Base-by-base conservation (phyloP, 1,284 basidiomycete species). In the Xerocomus nothofagi region DNA sequence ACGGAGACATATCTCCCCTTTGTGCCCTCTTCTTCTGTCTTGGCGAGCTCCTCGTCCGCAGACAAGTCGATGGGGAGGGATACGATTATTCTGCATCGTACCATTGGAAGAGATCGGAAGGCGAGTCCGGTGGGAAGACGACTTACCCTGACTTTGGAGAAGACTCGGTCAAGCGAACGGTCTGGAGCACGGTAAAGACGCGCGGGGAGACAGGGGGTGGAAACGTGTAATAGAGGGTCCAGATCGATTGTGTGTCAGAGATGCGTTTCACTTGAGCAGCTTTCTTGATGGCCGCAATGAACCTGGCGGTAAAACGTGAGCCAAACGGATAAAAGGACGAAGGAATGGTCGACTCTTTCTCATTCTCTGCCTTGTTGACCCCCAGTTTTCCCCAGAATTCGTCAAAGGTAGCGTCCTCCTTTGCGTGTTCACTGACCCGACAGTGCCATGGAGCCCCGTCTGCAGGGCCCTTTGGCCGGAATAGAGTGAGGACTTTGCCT, bases 141-240 rank as follows among this genome's bases (percentile, higher is more conserved):
- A 43, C 67, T 31, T 57, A 87, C 86, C 84, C 86, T 37, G 73
- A 77, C 50, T 74, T 76, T 21, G 79, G 77, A 39, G 74, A 69
- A 14, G 67, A 66, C 39, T 77, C 72, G 37, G 73, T 69, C 24
- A 84, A 67, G 54, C 81, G 74, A 7, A 73, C 72, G 15, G 83
- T 77, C 63, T 88, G 86, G 24, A 89, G 67, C 26, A 85, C 84
- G 1, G 87, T 89, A 66, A 89, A 91, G 18, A 87, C 77, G 12
- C 88, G 80, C 10, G 86, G 81, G 3, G 86, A 84, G 15, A 91
- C 70, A 0, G 84, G 81, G 3, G 84, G 77, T 1, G 79, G 72
- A 65, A 90, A 86, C 6, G 76, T 83, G 67, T 91, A 91, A 63
- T 81, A 80, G 51, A 86, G 58, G 0, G 84, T 79, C 87, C 86